These are phyloP conservation scores for Pseudoturritis turrita DNA, from an alignment of 345 rosid species.

Conservation along the genomic window DNA sequence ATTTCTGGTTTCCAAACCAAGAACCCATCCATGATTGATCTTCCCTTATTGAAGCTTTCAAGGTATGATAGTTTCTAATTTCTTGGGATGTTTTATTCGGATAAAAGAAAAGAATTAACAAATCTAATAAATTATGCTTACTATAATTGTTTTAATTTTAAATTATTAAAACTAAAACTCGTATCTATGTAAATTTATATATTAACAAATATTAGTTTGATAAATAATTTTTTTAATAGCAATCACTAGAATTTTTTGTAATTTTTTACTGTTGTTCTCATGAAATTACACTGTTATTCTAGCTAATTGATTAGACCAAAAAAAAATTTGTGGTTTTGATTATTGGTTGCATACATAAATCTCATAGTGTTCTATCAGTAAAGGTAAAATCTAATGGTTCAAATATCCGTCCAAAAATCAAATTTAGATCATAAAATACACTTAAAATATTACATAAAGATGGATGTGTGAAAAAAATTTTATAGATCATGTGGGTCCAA, in stretches of 20 bases:
- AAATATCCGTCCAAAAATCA: neutral
- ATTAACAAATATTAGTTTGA: neutral
- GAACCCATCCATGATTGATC: constrained; percentile 73
- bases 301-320: neutral
- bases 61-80: constrained; percentile 37
- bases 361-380: neutral
- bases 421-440: neutral
- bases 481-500: too few relatives aligned
- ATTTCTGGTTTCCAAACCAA: constrained; percentile 55
- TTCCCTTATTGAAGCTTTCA: constrained; percentile 63
- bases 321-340: neutral
- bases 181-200: neutral
- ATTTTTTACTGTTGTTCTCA: too few relatives aligned
- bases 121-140: neutral
- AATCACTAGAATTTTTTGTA: neutral
- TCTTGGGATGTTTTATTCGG: neutral
- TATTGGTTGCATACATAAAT: neutral
- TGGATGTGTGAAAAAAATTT: neutral
- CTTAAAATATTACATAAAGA: neutral
- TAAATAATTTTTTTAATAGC: too few relatives aligned
- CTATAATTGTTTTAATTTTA: neutral
- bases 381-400: neutral
- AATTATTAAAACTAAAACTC: neutral
- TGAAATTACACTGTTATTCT: neutral
- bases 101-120: neutral